Percentiles rank a stretch among this genome's conserved stretches.
Conservation (phyloP, 257 asterid genomes). For the Nicotiana otophora region DNA sequence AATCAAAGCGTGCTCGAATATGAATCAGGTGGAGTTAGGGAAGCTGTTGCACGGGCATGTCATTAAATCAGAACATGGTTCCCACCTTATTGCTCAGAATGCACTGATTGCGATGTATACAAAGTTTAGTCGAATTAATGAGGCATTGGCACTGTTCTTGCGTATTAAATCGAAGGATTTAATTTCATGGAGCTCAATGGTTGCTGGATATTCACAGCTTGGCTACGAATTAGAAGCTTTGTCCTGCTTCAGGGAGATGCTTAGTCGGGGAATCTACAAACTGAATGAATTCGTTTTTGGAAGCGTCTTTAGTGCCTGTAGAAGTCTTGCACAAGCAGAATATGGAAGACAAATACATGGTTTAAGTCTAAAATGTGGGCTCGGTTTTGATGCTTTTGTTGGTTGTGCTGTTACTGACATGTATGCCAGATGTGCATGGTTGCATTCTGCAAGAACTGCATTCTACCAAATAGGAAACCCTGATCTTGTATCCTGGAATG, state of each 20-base stretch:
- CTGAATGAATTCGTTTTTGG: constrained; percentile 66
- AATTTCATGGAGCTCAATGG: constrained; percentile 80
- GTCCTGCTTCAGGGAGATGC: constrained; percentile 53
- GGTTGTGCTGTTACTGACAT: constrained; percentile 74
- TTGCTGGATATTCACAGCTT: constrained; percentile 65
- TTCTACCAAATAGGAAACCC: constrained; percentile 50
- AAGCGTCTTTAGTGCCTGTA: constrained; percentile 64
- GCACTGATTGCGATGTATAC: constrained; percentile 69
- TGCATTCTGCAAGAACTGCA: constrained; percentile 48
- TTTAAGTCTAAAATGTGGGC: constrained; percentile 48
- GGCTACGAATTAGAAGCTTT: constrained; percentile 60
- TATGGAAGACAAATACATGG: constrained; percentile 68
- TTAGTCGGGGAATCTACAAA: constrained; percentile 29
- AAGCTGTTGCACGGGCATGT: constrained; percentile 58
- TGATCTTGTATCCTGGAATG: constrained; percentile 71
- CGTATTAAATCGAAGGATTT: constrained; percentile 45
- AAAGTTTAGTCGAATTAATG: constrained; percentile 35
- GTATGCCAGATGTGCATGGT: constrained; percentile 68
- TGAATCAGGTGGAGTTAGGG: constrained; percentile 36
- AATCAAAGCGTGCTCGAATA: constrained; percentile 43
- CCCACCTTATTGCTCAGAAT: constrained; percentile 59
- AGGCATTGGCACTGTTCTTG: constrained; percentile 42
- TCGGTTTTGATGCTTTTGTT: constrained; percentile 38
- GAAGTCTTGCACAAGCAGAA: constrained; percentile 38
- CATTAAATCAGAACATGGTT: constrained; percentile 47